phyloP scores from a whole-genome alignment of 352 stramenopile genomes.

The Globisporangium middletonii region DNA sequence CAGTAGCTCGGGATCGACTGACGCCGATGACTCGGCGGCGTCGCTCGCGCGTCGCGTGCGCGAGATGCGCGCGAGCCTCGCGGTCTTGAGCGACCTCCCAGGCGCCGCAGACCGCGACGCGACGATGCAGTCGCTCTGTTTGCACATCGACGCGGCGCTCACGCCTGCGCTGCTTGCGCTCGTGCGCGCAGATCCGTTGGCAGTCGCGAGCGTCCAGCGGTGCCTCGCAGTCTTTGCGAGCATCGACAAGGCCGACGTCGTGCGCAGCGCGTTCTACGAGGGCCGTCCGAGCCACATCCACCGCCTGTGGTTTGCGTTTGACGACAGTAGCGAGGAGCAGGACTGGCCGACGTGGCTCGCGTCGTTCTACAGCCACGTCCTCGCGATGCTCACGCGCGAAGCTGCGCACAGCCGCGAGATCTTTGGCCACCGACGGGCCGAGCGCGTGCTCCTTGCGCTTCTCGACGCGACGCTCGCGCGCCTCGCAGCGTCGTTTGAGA shows the following conservation, averaged over 20 bases:
- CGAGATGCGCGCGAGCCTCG: conserved; percentile 61
- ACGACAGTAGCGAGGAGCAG: background rate
- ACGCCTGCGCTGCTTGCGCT: conserved; percentile 35
- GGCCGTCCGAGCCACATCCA: conserved; percentile 41
- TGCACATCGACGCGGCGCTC: conserved; percentile 48
- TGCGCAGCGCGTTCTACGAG: conserved; percentile 42
- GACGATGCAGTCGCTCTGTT: conserved; percentile 44
- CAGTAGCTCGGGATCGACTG: background rate
- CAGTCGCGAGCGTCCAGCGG: conserved; percentile 34
- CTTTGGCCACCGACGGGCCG: conserved; percentile 27
- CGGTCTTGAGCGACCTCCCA: conserved; percentile 55
- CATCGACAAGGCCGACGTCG: conserved; percentile 34
- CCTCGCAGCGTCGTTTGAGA: conserved; percentile 44
- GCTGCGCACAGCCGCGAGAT: conserved; percentile 33
- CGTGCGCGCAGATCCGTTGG: conserved; percentile 33
- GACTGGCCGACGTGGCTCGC: conserved; percentile 29
- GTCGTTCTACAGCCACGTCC: conserved; percentile 47
- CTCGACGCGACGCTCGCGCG: conserved; percentile 44
- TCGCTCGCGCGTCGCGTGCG: conserved; percentile 40
- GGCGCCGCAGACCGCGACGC: conserved; percentile 44
- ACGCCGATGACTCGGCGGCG: conserved; percentile 1
- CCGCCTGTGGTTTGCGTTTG: conserved; percentile 49
- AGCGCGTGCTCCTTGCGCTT: conserved; percentile 31
- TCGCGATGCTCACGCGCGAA: conserved; percentile 53
- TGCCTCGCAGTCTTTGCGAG: conserved; percentile 48